phyloP scores from a whole-genome alignment of 1,284 basidiomycete genomes.

The Pseudozyma tsukubaensis region DNA sequence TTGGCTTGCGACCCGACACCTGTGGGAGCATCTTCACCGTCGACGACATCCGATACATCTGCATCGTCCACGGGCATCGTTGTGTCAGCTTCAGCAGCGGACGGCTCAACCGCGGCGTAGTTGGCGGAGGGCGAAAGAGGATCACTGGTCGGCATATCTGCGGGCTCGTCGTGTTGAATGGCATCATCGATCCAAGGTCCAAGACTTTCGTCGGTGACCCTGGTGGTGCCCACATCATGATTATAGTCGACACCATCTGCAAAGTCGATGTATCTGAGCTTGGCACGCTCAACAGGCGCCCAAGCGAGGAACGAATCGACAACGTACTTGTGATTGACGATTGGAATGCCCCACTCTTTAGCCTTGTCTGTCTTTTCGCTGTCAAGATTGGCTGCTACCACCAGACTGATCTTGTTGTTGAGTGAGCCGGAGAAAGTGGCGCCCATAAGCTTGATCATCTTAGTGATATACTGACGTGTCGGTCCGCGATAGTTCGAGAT shows the following conservation, averaged over 20 bases:
- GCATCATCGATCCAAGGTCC: constrained; percentile 49
- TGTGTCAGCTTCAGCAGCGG: background rate
- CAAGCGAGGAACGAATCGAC: constrained; percentile 79
- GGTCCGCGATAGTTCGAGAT: constrained; percentile 88
- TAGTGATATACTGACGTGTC: constrained; percentile 84
- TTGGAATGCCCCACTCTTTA: constrained; percentile 80
- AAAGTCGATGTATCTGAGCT: constrained; percentile 50
- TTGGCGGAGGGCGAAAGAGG: constrained; percentile 7
- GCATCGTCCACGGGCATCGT: too few relatives aligned
- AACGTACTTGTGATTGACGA: constrained; percentile 89
- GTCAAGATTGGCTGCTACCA: constrained; percentile 82
- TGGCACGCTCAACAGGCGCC: constrained; percentile 32
- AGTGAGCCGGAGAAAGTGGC: constrained; percentile 83
- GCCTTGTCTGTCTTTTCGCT: constrained; percentile 83
- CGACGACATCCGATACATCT: background rate
- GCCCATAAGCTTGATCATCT: constrained; percentile 80
- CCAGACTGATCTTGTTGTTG: constrained; percentile 76
- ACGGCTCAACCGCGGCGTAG: constrained; percentile 11
- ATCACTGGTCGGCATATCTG: constrained; percentile 38
- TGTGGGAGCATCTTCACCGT: background rate
- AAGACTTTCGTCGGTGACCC: constrained; percentile 42
- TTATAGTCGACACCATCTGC: constrained; percentile 38
- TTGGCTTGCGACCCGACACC: constrained; percentile 5
- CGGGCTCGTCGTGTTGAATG: constrained; percentile 43
- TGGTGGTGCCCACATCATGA: constrained; percentile 23